Evolutionary conservation across 768 basidiomycete species (phyloP), one percentile per base, ranked within the genome.

Genomic region (Termitomyces bulborhizus): DNA sequence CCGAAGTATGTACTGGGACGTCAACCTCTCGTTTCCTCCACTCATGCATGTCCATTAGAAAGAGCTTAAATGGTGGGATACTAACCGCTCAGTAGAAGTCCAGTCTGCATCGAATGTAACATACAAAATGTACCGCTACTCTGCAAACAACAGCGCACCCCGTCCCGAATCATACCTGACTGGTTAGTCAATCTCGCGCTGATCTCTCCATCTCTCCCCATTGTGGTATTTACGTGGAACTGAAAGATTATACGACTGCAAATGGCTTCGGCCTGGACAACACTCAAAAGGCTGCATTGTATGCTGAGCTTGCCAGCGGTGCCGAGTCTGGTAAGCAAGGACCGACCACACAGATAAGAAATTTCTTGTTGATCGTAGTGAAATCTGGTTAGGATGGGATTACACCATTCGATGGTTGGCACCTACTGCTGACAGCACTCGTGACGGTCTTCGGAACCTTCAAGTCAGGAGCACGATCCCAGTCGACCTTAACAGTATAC

Each of bases 271-370:
- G 82, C 1, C 69, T 82, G 8, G 88, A 82, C 53, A 84, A 82
- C 27, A 69, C 76, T 1, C 71, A 86, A 64, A 75, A 78, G 43
- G 78, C 78, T 0, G 79, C 74, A 0, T 65, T 98, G n/a, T 97
- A 94, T 63, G 80, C 88, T 6, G 90, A 97, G 65, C 80, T 98
- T 18, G 95, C 95, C 0, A 82, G 79, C 51, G 94, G 91, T 36
- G 95, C 93, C 0, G 95, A 98, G 72, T 82, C 81, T 9, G 92
- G 89, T 57, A 69, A 63, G 69, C 65, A 60, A 41, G 31, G 15
- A 43, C 34, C 18, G 4, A 24, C 31, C 13, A 36, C 13, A 36
- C 13, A 12, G 6, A 13, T 3, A 4, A 0, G 5, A 7, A 15
- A 16, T 32, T n/a, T 26, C 46, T 29, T 29, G 29, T 29, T 29